A percentile compares a stretch with the other conserved stretches of the same genome.
phyloP scores from a whole-genome alignment of 805 yeast genomes.

The Lipomyces anomalus region DNA sequence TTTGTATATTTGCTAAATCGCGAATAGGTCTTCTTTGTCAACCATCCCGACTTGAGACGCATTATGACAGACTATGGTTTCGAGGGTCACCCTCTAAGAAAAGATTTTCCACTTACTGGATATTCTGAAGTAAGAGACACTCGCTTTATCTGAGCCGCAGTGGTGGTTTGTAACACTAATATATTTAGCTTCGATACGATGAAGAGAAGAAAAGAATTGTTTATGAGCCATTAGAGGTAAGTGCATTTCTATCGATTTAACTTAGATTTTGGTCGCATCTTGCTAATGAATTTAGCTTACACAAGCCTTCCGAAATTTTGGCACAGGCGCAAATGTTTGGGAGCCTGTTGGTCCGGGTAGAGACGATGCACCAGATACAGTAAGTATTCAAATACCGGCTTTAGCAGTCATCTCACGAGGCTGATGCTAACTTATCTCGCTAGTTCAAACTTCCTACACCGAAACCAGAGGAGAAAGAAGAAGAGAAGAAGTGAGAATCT shows the following conservation, averaged over 20 bases:
- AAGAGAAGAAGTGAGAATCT: slow-evolving; percentile 35
- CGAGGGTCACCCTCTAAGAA: slow-evolving; percentile 86
- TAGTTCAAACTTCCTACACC: slow-evolving; percentile 78
- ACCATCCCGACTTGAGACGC: slow-evolving; percentile 84
- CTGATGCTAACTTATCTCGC: background rate
- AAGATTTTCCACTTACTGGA: slow-evolving; percentile 90
- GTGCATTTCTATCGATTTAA: background rate
- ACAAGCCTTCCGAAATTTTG: slow-evolving; percentile 87
- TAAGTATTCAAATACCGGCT: slow-evolving; percentile 4
- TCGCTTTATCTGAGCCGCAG: background rate
- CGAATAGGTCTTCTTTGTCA: slow-evolving; percentile 59
- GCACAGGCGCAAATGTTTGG: slow-evolving; percentile 85
- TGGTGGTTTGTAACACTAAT: background rate
- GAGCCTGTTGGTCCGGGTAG: slow-evolving; percentile 86
- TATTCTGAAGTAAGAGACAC: slow-evolving; percentile 52
- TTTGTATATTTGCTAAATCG: background rate
- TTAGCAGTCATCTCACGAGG: background rate
- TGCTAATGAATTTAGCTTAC: slow-evolving; percentile 45
- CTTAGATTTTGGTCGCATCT: background rate
- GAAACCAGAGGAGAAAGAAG: slow-evolving; percentile 59
- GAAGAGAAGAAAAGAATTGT: slow-evolving; percentile 86
- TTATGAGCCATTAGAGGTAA: slow-evolving; percentile 74
- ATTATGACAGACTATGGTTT: slow-evolving; percentile 89
- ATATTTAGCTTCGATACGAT: slow-evolving; percentile 60
- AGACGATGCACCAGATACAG: slow-evolving; percentile 65